A percentile compares a stretch with the other conserved stretches of the same genome.
Conservation (phyloP, 495 filamentous ascomycete genomes). For the Recurvomyces mirabilis region DNA sequence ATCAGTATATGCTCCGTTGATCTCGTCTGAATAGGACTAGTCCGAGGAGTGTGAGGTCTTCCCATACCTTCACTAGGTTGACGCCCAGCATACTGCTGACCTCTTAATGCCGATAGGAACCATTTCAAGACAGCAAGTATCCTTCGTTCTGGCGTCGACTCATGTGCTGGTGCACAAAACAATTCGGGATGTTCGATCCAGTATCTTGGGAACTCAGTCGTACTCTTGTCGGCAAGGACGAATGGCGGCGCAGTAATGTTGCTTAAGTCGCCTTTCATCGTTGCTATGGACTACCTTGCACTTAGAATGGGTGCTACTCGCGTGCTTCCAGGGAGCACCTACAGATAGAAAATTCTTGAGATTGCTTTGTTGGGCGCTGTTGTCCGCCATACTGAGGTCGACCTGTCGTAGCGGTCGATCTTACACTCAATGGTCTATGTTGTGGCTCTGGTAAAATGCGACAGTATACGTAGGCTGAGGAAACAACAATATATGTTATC, state of each 20-base stretch:
- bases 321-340: background rate
- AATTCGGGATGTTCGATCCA: constrained; percentile 24
- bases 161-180: constrained; percentile 24
- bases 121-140: constrained; percentile 25
- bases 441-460: too few relatives aligned
- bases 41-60: too few relatives aligned
- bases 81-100: constrained; percentile 26
- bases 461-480: too few relatives aligned
- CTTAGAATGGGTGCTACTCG: background rate
- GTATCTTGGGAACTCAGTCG: constrained; percentile 25
- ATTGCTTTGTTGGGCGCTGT: constrained; percentile 4
- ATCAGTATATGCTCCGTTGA: too few relatives aligned
- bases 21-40: too few relatives aligned
- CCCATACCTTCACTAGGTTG: constrained; percentile 15
- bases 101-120: constrained; percentile 22
- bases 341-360: constrained; percentile 19
- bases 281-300: constrained; percentile 12
- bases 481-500: too few relatives aligned
- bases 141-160: constrained; percentile 13
- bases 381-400: constrained; percentile 19
- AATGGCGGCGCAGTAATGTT: constrained; percentile 29
- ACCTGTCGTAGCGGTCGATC: too few relatives aligned
- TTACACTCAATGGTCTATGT: too few relatives aligned
- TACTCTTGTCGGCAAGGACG: constrained; percentile 23
- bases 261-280: constrained; percentile 15